Evolutionary conservation across 2,329 filamentous ascomycete species (phyloP), one percentile per base, ranked within the genome.

Genomic region (Clarireedia sp.): DNA sequence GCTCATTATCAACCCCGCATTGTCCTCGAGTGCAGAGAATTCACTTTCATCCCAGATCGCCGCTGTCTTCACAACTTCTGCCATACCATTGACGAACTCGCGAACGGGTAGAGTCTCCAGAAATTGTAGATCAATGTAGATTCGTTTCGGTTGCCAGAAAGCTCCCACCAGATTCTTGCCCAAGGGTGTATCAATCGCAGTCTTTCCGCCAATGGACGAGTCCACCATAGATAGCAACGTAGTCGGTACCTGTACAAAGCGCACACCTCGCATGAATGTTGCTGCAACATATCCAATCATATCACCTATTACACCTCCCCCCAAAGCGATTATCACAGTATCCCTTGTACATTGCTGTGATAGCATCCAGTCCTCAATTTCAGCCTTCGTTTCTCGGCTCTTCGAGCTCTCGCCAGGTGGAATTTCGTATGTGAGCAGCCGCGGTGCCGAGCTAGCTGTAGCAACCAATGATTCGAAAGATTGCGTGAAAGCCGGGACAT

Each of bases 11-110:
- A 78, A 73, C 38, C 85, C 75, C 1, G 91, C 90, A 65, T 94
- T 89, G 62, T 87, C 78, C 69, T 99, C 94, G 17, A 99, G 77
- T 12, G 86, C 75, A 44, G 85, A 80, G 69, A 99, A 99, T 67
- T 96, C 92, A 9, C 78, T 73, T 71, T 95, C 90, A 66, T 95
- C 83, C 82, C 92, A 96, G 64, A 99, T 97, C 53, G 94, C 94
- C 3, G 94, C 94, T 3, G 94, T 99, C 80, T 96, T 96, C 70
- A 96, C 81, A 29, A 99, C 92, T 74, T 99, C 94, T 24, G 92
- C 94, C 92, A 99, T 96, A 59, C 94, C 94, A 70, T 99, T 99
- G 72, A 96, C 90, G 68, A 99, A 92, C 72, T 99, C 92, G 62
- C 94, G 81, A 61, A 86, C 85, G 1, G 92, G 91, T 19, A 99